Percentiles rank a stretch among this genome's conserved stretches.
phyloP scores from a whole-genome alignment of 2,329 filamentous ascomycete genomes.

The Pseudogymnoascus sp. region DNA sequence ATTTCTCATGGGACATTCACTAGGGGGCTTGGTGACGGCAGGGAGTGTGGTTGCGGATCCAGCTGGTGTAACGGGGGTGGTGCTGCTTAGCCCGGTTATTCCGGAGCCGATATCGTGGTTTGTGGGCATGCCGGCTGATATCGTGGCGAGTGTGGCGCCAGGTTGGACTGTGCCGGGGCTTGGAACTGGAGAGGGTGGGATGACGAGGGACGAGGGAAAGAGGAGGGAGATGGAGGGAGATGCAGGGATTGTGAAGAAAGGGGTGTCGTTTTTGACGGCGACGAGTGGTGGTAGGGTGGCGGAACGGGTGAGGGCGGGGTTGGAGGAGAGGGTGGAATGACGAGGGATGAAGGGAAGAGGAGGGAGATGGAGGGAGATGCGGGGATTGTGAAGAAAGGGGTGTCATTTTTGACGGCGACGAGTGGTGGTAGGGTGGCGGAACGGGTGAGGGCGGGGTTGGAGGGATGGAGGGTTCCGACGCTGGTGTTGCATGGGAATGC shows the following conservation, averaged over 20 bases:
- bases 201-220: neutral
- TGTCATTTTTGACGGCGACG: neutral
- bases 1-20: neutral
- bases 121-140: neutral
- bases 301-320: neutral
- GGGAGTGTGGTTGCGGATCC: neutral
- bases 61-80: neutral
- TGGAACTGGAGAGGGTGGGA: neutral
- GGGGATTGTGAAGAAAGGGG: neutral
- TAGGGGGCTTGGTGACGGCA: neutral
- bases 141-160: neutral
- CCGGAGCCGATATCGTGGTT: neutral
- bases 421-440: neutral
- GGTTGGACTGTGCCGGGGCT: neutral
- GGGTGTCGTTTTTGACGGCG: neutral
- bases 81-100: neutral
- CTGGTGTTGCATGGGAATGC: neutral
- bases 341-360: neutral
- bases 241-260: neutral
- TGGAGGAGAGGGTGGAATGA: neutral
- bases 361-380: neutral
- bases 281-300: neutral
- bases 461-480: neutral
- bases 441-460: neutral
- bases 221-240: neutral